A percentile compares a stretch with the other conserved stretches of the same genome.
These are phyloP conservation scores for Fusarium sp. DNA, from an alignment of 2,329 filamentous ascomycete genomes.

Conservation along the genomic window DNA sequence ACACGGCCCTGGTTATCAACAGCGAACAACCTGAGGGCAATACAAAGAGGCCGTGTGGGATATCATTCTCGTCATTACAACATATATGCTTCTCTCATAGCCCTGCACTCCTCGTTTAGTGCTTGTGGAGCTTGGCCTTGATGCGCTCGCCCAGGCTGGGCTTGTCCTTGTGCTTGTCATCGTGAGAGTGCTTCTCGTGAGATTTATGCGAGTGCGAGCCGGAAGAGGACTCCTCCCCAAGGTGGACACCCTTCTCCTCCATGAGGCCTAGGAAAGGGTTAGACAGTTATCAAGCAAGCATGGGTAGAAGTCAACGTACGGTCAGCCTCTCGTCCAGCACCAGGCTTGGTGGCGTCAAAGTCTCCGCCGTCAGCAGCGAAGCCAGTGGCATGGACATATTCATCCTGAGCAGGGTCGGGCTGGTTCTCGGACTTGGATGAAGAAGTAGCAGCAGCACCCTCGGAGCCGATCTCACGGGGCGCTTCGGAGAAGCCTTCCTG, in stretches of 20 bases:
- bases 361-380: constrained; percentile 74
- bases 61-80: constrained; percentile 33
- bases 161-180: constrained; percentile 54
- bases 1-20: background rate
- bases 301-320: constrained; percentile 57
- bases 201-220: constrained; percentile 4
- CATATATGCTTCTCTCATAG: background rate
- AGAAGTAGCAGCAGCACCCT: background rate
- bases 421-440: constrained; percentile 29
- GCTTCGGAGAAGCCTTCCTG: constrained; percentile 17
- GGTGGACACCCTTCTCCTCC: constrained; percentile 49
- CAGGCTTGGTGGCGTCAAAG: constrained; percentile 73
- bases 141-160: constrained; percentile 71
- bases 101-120: constrained; percentile 42
- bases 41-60: constrained; percentile 20
- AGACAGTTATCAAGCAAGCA: background rate
- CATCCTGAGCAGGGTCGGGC: constrained; percentile 65
- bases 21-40: background rate
- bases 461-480: constrained; percentile 24
- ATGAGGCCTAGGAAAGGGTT: constrained; percentile 45
- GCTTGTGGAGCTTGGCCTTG: constrained; percentile 75
- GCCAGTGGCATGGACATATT: constrained; percentile 69
- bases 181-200: constrained; percentile 29
- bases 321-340: constrained; percentile 75
- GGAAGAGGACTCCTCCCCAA: constrained; percentile 21